Percentiles rank a stretch among this genome's conserved stretches.
phyloP scores from a whole-genome alignment of 2,329 filamentous ascomycete genomes.

The Talaromyces sp. region DNA sequence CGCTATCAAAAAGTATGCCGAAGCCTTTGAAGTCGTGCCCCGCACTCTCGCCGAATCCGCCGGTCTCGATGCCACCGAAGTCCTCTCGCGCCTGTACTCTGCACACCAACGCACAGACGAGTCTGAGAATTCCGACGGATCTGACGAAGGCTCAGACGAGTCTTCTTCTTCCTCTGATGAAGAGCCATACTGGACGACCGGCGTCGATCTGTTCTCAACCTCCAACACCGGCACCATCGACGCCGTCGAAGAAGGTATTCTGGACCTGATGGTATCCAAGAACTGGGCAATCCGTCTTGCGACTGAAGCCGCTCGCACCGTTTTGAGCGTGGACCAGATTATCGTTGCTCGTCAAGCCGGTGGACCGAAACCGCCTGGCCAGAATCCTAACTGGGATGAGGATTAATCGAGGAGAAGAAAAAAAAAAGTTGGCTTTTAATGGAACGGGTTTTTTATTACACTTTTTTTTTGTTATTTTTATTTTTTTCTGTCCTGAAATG shows the following conservation, averaged over 20 bases:
- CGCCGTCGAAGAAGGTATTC: conserved; percentile 78
- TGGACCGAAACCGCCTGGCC: conserved; percentile 92
- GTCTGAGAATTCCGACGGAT: conserved; percentile 17
- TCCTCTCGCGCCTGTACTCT: conserved; percentile 85
- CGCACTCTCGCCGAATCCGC: conserved; percentile 91
- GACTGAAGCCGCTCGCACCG: conserved; percentile 87
- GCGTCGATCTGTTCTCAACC: conserved; percentile 89
- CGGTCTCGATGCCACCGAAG: conserved; percentile 94
- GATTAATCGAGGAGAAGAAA: conserved; percentile 38
- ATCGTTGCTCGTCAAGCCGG: conserved; percentile 97
- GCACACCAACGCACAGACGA: conserved; percentile 63
- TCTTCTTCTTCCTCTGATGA: conserved; percentile 42
- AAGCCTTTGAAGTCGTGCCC: conserved; percentile 96
- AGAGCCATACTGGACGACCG: conserved; percentile 80
- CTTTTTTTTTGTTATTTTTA: conserved; percentile 7
- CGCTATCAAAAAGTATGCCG: conserved; percentile 93
- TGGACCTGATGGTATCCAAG: conserved; percentile 89
- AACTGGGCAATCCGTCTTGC: conserved; percentile 96
- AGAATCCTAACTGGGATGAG: conserved; percentile 76
- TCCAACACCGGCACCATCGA: conserved; percentile 77
- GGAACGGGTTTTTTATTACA: not conserved
- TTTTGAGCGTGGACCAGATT: conserved; percentile 96
- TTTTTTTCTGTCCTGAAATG: conserved; percentile 2
- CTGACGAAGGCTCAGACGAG: conserved; percentile 12
- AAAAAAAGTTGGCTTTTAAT: conserved; percentile 4